A percentile compares a stretch with the other conserved stretches of the same genome.
phyloP scores from a whole-genome alignment of 164 flowering plant species.

The Litsea cubeba region DNA sequence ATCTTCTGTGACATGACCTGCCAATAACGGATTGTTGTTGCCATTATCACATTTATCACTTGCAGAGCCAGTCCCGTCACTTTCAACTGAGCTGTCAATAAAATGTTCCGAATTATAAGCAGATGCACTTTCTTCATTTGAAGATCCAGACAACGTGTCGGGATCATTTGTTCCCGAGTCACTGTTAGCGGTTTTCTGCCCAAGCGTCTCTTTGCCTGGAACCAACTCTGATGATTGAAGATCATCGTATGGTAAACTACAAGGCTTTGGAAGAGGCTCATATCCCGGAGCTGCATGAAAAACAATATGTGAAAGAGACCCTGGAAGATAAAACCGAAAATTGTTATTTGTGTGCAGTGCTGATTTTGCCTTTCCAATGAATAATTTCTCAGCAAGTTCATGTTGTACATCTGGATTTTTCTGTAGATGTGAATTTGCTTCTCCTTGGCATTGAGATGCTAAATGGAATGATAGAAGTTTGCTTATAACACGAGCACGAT shows the following conservation, averaged over 20 bases:
- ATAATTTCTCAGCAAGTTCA: conserved; percentile 39
- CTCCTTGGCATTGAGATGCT: conserved; percentile 25
- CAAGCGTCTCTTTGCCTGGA: conserved; percentile 8
- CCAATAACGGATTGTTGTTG: background rate
- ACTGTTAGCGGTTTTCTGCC: conserved; percentile 21
- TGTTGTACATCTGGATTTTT: conserved; percentile 21
- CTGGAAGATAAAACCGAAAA: conserved; percentile 80
- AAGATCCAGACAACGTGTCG: conserved; percentile 50
- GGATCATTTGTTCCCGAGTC: conserved; percentile 41
- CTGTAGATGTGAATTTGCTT: conserved; percentile 16
- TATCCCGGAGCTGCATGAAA: conserved; percentile 98
- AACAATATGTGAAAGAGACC: conserved; percentile 95
- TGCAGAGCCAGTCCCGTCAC: conserved; percentile 32
- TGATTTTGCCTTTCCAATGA: conserved; percentile 36
- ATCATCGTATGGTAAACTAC: conserved; percentile 46
- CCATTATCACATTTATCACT: conserved; percentile 10
- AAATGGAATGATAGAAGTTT: conserved; percentile 38
- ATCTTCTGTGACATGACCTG: conserved; percentile 17
- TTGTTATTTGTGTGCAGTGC: conserved; percentile 26
- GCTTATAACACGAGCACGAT: conserved; percentile 64
- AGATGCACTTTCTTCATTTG: conserved; percentile 61
- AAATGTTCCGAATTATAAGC: conserved; percentile 55
- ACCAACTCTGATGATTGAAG: conserved; percentile 13
- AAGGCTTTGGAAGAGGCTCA: conserved; percentile 92
- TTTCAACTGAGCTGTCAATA: conserved; percentile 32